Evolutionary conservation across 1,284 basidiomycete species (phyloP).

Genomic region (Apiotrichum gracile): DNA sequence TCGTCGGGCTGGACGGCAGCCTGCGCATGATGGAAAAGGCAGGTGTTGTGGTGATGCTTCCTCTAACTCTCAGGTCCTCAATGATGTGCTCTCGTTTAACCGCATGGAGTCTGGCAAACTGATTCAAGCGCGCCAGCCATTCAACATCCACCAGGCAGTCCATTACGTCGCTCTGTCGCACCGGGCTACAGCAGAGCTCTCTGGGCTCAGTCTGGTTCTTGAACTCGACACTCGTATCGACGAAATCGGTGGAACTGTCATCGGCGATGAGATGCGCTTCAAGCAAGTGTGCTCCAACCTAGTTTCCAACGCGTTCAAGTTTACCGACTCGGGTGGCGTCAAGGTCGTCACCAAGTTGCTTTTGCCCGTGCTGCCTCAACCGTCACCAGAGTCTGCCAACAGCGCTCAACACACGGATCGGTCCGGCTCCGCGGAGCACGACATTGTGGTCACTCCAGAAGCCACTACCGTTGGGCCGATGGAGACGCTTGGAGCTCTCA

Average conservation of each 20-base stretch:
- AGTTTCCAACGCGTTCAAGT: conserved; percentile 53
- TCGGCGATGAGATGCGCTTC: conserved; percentile 60
- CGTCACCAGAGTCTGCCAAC: neutral
- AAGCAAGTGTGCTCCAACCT: conserved; percentile 62
- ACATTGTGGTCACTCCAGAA: no score
- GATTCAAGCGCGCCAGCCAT: conserved; percentile 54
- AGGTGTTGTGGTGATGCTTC: neutral
- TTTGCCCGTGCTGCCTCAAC: conserved; percentile 6
- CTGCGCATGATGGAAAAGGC: conserved; percentile 63
- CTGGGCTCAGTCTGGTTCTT: conserved; percentile 62
- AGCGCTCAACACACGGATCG: neutral
- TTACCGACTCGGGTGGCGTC: conserved; percentile 60
- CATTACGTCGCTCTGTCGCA: conserved; percentile 71
- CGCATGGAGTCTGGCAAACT: conserved; percentile 49
- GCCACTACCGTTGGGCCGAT: no score
- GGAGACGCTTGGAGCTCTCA: no score
- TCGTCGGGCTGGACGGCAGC: conserved; percentile 61
- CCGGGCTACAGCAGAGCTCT: conserved; percentile 65
- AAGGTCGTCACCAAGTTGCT: conserved; percentile 43
- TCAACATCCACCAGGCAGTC: conserved; percentile 76
- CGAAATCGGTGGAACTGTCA: conserved; percentile 50
- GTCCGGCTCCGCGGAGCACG: no score
- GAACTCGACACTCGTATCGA: conserved; percentile 70
- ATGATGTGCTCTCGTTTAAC: conserved; percentile 63
- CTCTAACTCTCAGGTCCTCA: conserved; percentile 55